Percentiles rank a stretch among this genome's conserved stretches.
Conservation (phyloP, 148 eudicot genomes). For the Agrostemma githago region DNA sequence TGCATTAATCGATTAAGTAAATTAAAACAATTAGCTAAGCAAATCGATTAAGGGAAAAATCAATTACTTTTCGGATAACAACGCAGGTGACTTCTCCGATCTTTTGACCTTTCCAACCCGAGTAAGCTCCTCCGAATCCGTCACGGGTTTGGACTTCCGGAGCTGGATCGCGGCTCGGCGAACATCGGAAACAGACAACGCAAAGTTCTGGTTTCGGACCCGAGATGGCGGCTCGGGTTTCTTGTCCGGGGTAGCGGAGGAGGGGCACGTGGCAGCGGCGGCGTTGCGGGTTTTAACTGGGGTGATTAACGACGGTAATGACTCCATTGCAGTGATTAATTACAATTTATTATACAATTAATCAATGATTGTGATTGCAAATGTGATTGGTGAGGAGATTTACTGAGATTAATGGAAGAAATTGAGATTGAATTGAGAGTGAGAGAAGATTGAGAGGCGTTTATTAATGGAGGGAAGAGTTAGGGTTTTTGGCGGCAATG, state of each 20-base stretch:
- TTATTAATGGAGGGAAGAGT: too few species aligned
- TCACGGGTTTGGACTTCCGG: slow-evolving; percentile 15
- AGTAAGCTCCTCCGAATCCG: neutral
- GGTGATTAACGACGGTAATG: slow-evolving; percentile 9
- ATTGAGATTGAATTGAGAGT: neutral
- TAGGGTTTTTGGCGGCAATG: slow-evolving; percentile 1
- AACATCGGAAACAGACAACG: slow-evolving; percentile 53
- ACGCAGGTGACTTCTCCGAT: slow-evolving; percentile 10
- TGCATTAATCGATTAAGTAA: neutral
- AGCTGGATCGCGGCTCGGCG: slow-evolving; percentile 41
- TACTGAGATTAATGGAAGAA: neutral
- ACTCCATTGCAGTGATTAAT: neutral
- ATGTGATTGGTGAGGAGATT: too few species aligned
- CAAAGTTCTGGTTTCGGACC: slow-evolving; percentile 28
- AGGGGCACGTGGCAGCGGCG: neutral
- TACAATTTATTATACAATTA: neutral
- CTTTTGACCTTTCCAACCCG: slow-evolving; percentile 20
- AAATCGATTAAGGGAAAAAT: neutral
- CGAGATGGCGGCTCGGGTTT: slow-evolving; percentile 23
- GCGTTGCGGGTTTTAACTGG: neutral
- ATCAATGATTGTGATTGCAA: neutral
- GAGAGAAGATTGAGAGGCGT: neutral
- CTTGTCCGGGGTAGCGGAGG: slow-evolving; percentile 1
- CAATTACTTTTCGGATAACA: slow-evolving; percentile 57
- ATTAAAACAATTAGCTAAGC: neutral